Percentiles rank a stretch among this genome's conserved stretches.
Conservation (phyloP, 2,329 filamentous ascomycete species). For the Drechslerella coelobrocha region DNA sequence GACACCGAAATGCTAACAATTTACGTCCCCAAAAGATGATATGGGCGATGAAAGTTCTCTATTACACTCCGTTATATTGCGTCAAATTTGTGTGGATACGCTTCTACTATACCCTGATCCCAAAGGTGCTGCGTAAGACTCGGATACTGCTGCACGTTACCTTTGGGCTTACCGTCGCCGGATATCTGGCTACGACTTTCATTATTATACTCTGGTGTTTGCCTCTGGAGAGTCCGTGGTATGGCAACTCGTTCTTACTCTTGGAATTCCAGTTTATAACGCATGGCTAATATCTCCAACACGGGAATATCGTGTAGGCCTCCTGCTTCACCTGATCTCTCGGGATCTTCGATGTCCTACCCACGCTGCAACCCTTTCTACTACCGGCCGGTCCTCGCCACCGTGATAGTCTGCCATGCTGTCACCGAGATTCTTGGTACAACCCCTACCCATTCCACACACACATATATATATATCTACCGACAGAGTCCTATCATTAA, state of each 20-base stretch:
- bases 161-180: slow-evolving; percentile 1
- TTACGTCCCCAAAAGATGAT: slow-evolving; percentile 9
- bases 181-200: slow-evolving; percentile 6
- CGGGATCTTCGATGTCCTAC: too few relatives aligned
- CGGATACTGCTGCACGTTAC: slow-evolving; percentile 13
- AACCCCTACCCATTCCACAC: background rate
- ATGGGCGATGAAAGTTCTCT: slow-evolving; percentile 23
- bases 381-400: background rate
- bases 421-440: slow-evolving; percentile 9
- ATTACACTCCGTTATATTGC: slow-evolving; percentile 20
- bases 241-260: background rate
- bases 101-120: slow-evolving; percentile 12
- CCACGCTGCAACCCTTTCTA: slow-evolving; percentile 1
- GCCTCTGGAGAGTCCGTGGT: background rate
- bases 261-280: background rate
- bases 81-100: slow-evolving; percentile 15
- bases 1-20: background rate
- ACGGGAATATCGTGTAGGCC: background rate
- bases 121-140: background rate
- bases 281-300: background rate
- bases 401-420: background rate
- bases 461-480: background rate
- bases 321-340: background rate
- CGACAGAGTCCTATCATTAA: background rate
- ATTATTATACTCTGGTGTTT: slow-evolving; percentile 6